These are phyloP conservation scores for Diaporthe australafricana DNA, from an alignment of 2,329 filamentous ascomycete genomes.

Conservation along the genomic window DNA sequence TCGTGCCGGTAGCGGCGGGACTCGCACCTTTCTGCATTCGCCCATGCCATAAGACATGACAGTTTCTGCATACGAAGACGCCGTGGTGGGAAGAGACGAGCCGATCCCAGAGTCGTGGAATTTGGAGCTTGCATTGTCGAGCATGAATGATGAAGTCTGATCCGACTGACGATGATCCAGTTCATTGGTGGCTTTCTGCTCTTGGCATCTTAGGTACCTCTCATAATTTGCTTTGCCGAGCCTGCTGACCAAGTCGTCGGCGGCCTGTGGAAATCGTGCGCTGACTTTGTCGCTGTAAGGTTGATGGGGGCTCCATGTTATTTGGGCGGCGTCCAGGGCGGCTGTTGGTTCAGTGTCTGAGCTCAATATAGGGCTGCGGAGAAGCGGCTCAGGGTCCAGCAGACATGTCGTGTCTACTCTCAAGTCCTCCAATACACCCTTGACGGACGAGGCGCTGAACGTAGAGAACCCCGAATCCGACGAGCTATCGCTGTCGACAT, in stretches of 20 bases:
- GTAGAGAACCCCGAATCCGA: neutral
- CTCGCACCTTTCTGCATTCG: neutral
- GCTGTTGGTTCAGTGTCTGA: neutral
- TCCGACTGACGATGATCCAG: neutral
- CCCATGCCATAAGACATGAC: conserved; percentile 29
- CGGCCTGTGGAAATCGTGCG: conserved; percentile 17
- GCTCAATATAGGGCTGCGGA: conserved; percentile 5
- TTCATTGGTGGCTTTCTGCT: neutral
- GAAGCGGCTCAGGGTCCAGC: conserved; percentile 24
- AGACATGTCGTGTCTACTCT: conserved; percentile 27
- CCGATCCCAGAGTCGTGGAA: conserved; percentile 27
- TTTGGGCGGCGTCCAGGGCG: neutral
- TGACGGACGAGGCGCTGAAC: neutral
- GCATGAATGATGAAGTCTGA: neutral
- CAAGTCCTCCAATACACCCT: conserved; percentile 18
- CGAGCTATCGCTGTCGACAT: neutral
- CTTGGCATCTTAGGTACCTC: conserved; percentile 21
- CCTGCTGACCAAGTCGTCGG: neutral
- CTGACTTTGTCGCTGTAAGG: conserved; percentile 25
- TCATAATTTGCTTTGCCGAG: conserved; percentile 25
- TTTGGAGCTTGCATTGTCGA: conserved; percentile 11
- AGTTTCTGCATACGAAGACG: conserved; percentile 26
- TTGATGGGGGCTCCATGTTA: conserved; percentile 6
- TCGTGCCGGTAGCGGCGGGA: conserved; percentile 14
- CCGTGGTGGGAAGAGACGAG: neutral